Base-by-base conservation (phyloP, 441 rosid genomes). In the Corymbia calophylla region DNA sequence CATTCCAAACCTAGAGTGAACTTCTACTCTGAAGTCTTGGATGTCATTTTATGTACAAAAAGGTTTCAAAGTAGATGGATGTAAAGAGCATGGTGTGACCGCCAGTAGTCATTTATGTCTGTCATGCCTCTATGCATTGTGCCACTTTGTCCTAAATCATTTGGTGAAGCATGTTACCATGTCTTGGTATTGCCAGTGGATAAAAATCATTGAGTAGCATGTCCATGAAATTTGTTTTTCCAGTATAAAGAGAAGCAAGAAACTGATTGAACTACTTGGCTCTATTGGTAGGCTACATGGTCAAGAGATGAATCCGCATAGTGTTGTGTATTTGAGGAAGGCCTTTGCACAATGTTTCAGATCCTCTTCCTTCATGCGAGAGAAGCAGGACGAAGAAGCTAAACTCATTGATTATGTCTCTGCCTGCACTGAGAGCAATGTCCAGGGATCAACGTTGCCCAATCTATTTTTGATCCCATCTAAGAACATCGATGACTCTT, bases 251-350 rank as follows among this genome's bases (percentile, higher is more conserved):
- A 51, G 58, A 73, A 10, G n/a, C 54, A 14, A 35, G 27, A 55
- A 80, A 39, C 89, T 77, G 58, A 64, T 70, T 5, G 25, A 29
- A 32, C 88, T 87, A 80, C 58, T 88, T 81, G 16, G 87, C 88
- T 88, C 55, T 91, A 35, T 91, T 86, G 89, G 87, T 88, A 96
- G 99, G 92, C 89, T 97, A 86, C 97, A 95, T 90, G 96, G 94
- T 94, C 92, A 92, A 90, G 92, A 94, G 90, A 89, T 91, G 51
- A 90, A 93, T 89, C 95, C 94, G n/a, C 88, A 35, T 55, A 92
- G 91, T 84, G 48, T 80, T 87, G 35, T 87, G 87, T 93, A 91
- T 90, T 90, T 93, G 90, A 94, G 89, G 91, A 92, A 93, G 92
- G 95, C 93, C 48, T 92, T 97, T 60, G 89, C 89, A 17, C 94